Base-by-base conservation (phyloP, 129 eudicot species). In the Rutidosis leptorrhynchoides region DNA sequence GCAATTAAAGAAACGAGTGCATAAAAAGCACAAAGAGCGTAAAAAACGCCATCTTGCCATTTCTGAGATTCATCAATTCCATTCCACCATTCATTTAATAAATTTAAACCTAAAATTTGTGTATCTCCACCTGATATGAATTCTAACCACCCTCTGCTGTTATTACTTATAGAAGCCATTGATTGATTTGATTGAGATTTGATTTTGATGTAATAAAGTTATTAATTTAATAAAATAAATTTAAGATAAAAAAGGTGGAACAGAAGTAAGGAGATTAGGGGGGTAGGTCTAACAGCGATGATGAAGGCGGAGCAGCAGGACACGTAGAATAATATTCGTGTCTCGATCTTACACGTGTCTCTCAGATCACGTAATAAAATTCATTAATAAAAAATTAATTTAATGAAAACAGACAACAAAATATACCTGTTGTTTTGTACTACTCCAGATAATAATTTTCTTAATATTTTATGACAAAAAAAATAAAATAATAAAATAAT, bases 1-100 rank as follows among this genome's bases (percentile, higher is more conserved):
- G 90, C 95, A 63, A 87, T 61, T 8, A 77, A 26, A 57, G 90
- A 78, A 55, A 87, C 82, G 32, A 87, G 65, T 0, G 90, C 85
- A 74, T 82, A 87, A 23, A 73, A 64, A 70, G 81, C 90, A 71
- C 81, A 84, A 1, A 87, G 90, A 27, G 82, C 59, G 37, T 81
- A 79, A 24, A 82, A 87, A 1, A 80, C 76, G 24, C 67, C 82
- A 10, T 75, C 64, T 25, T 87, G 78, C 90, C 68, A 70, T 22
- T 64, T 61, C 23, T 68, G 66, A 0, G 89, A 74, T 20, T 68
- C 77, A 32, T 57, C 29, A 17, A 83, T 59, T 26, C 24, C 66
- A 29, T 81, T 79, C 86, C 86, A 83, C 89, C 74, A 81, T 57
- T 54, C 24, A 49, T 49, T 14, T 32, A 53, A 62, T 51, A 67